A percentile compares a stretch with the other conserved stretches of the same genome.
phyloP scores from a whole-genome alignment of 495 filamentous ascomycete genomes.

The Parathielavia appendiculata region DNA sequence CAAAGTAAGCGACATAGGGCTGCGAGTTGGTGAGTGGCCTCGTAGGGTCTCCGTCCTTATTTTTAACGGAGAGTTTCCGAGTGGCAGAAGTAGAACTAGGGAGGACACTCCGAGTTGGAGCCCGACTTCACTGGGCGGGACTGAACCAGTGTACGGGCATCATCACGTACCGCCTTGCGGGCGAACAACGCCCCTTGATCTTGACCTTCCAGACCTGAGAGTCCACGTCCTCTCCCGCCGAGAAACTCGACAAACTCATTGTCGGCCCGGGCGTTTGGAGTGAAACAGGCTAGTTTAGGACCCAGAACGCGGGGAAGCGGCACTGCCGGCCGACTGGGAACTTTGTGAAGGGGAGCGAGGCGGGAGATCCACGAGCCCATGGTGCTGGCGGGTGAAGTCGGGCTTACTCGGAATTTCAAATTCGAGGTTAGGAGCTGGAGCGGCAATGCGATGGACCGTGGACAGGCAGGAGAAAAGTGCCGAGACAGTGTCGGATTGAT shows the following conservation, averaged over 20 bases:
- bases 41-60: background rate
- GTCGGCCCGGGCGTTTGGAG: conserved; percentile 1
- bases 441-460: background rate
- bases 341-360: background rate
- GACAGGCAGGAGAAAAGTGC: background rate
- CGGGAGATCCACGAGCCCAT: background rate
- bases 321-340: background rate
- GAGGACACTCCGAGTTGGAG: background rate
- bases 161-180: conserved; percentile 3
- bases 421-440: background rate
- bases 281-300: conserved; percentile 15
- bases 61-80: background rate
- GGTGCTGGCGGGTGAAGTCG: background rate
- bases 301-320: conserved; percentile 13
- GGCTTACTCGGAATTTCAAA: background rate
- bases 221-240: conserved; percentile 2
- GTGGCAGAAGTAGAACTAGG: background rate
- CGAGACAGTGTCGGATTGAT: background rate
- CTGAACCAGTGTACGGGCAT: background rate
- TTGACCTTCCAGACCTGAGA: conserved; percentile 15
- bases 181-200: conserved; percentile 9
- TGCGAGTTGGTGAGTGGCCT: conserved; percentile 5
- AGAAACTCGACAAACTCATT: conserved; percentile 13
- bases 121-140: background rate
- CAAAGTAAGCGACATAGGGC: conserved; percentile 11